Evolutionary conservation across 1,284 basidiomycete genomes (phyloP).

Genomic region (Ganoderma multipileum): DNA sequence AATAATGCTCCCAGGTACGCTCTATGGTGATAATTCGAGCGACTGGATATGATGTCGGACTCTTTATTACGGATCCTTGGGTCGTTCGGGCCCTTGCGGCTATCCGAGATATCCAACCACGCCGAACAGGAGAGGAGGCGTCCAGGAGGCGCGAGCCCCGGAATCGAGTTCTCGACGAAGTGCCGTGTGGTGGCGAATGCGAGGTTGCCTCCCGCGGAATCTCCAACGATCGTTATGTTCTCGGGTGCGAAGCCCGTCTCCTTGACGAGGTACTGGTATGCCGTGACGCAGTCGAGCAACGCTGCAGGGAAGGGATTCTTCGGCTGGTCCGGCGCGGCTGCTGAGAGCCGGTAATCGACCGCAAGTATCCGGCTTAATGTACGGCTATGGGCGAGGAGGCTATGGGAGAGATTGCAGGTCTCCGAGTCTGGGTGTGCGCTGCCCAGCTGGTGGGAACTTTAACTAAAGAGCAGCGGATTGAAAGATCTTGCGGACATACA

Average conservation of each 20-base stretch:
- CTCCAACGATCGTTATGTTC: conserved; percentile 67
- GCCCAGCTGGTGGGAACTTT: conserved; percentile 16
- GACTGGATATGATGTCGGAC: conserved; percentile 23
- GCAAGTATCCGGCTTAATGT: conserved; percentile 44
- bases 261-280: conserved; percentile 49
- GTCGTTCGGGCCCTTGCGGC: conserved; percentile 27
- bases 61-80: conserved; percentile 29
- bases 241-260: conserved; percentile 43
- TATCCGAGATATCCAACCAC: conserved; percentile 45
- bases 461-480: neutral
- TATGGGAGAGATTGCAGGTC: conserved; percentile 23
- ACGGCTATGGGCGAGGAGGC: conserved; percentile 33
- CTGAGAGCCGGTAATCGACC: conserved; percentile 36
- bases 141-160: conserved; percentile 39
- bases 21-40: conserved; percentile 25
- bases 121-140: conserved; percentile 49
- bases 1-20: conserved; percentile 32
- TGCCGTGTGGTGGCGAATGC: conserved; percentile 64
- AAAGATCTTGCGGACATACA: conserved; percentile 9
- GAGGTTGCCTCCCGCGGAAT: conserved; percentile 79
- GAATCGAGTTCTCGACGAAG: conserved; percentile 31
- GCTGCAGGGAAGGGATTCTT: conserved; percentile 50
- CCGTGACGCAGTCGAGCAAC: conserved; percentile 48
- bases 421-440: conserved; percentile 25
- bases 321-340: conserved; percentile 33